Evolutionary conservation across 495 filamentous ascomycete genomes (phyloP).

Genomic region (Penicillium nucicola): DNA sequence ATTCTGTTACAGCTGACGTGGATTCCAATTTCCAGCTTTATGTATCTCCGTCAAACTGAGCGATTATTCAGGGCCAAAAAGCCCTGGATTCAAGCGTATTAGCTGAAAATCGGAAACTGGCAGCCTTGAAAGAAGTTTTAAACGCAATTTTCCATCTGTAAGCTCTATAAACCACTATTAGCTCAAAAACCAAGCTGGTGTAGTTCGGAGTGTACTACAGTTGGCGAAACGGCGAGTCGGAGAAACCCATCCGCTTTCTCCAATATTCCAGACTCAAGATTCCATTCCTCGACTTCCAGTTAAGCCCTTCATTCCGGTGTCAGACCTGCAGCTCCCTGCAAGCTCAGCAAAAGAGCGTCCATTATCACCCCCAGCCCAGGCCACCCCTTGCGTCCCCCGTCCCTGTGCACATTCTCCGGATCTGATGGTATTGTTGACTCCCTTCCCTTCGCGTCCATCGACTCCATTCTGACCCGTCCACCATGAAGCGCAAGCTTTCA

Average conservation of each 20-base stretch:
- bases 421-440: constrained; percentile 40
- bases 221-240: constrained; percentile 34
- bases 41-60: too few relatives aligned
- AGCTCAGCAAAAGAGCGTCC: constrained; percentile 4
- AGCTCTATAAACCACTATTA: too few relatives aligned
- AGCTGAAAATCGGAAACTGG: too few relatives aligned
- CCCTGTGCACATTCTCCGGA: constrained; percentile 30
- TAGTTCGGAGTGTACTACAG: too few relatives aligned
- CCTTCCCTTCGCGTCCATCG: constrained; percentile 16
- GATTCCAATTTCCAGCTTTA: too few relatives aligned
- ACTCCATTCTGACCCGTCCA: constrained; percentile 17
- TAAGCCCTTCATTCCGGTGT: constrained; percentile 8
- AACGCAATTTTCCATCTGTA: too few relatives aligned
- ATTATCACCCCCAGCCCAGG: constrained; percentile 6
- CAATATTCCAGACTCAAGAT: constrained; percentile 8
- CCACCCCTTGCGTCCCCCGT: constrained; percentile 25
- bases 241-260: constrained; percentile 25
- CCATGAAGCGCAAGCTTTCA: constrained; percentile 48
- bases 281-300: constrained; percentile 5
- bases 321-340: constrained; percentile 3
- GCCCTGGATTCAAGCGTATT: too few relatives aligned
- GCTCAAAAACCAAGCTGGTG: too few relatives aligned
- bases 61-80: too few relatives aligned
- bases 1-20: too few relatives aligned
- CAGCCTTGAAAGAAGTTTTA: too few relatives aligned